These are phyloP conservation scores for Fusarium siculi DNA, from an alignment of 2,329 filamentous ascomycete species.

Conservation along the genomic window DNA sequence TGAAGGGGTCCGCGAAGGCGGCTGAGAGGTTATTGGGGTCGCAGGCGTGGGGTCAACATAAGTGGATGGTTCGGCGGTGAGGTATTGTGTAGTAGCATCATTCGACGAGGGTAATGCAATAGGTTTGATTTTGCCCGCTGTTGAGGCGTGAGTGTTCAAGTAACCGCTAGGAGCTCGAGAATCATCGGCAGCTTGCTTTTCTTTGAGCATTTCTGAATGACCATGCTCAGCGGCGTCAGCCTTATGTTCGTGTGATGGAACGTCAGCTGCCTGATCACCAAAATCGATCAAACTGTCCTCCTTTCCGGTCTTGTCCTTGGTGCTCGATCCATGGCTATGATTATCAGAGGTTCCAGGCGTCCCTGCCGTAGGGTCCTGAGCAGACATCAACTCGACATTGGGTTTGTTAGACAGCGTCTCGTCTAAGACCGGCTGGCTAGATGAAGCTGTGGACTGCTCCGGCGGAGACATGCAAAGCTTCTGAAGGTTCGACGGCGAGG, in stretches of 20 bases:
- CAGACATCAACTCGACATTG: slow-evolving; percentile 44
- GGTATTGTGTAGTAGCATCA: slow-evolving; percentile 54
- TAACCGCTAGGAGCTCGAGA: slow-evolving; percentile 19
- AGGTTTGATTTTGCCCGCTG: slow-evolving; percentile 62
- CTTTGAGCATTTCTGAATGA: slow-evolving; percentile 32
- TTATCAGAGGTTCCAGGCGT: slow-evolving; percentile 9
- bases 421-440: slow-evolving; percentile 44
- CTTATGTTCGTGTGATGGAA: slow-evolving; percentile 2
- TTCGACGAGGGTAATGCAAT: slow-evolving; percentile 51
- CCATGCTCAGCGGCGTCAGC: slow-evolving; percentile 8
- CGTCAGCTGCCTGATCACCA: slow-evolving; percentile 19
- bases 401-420: slow-evolving; percentile 43
- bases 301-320: not conserved
- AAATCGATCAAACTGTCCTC: slow-evolving; percentile 40
- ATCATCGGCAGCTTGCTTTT: slow-evolving; percentile 40
- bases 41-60: slow-evolving; percentile 70
- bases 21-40: slow-evolving; percentile 65
- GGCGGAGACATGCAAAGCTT: slow-evolving; percentile 52
- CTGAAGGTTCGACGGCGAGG: slow-evolving; percentile 2
- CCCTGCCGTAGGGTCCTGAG: slow-evolving; percentile 28
- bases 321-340: slow-evolving; percentile 1
- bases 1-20: slow-evolving; percentile 69
- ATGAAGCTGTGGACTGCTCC: slow-evolving; percentile 44
- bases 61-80: slow-evolving; percentile 58
- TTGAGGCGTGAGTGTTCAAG: slow-evolving; percentile 55